These are phyloP conservation scores for Aegilops bicornis DNA, from an alignment of 176 grass and related monocot genomes.

Conservation along the genomic window DNA sequence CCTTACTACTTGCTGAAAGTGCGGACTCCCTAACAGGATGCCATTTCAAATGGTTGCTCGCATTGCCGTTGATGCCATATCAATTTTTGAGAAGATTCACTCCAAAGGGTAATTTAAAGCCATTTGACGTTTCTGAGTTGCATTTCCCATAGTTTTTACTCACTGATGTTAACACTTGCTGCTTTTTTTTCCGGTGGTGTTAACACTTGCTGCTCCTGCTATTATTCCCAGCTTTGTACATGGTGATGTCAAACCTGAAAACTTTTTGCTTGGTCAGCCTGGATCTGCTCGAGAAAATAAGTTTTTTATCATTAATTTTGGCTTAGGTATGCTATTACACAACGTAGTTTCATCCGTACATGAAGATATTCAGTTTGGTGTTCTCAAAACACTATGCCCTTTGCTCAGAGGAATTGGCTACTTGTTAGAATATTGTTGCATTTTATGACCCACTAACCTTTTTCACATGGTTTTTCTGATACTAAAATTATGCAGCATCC, in stretches of 20 bases:
- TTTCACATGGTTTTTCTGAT: conserved; percentile 3
- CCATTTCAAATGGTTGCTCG: not conserved
- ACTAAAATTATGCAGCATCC: conserved; percentile 59
- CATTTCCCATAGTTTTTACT: not conserved
- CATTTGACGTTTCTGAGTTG: not conserved
- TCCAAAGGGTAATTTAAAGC: not conserved
- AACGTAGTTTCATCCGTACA: not conserved
- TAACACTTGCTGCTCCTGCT: not conserved
- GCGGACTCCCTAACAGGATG: not conserved
- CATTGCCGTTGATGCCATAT: not conserved
- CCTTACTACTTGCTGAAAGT: conserved; percentile 4
- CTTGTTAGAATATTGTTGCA: not conserved
- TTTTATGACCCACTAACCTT: not conserved
- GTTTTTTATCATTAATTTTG: conserved; percentile 74
- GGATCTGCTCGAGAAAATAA: conserved; percentile 67
- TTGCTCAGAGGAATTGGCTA: not conserved
- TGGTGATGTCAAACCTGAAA: conserved; percentile 88
- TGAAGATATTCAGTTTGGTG: not conserved
- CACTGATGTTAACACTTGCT: not conserved
- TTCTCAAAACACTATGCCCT: conserved; percentile 3
- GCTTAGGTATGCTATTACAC: conserved; percentile 53
- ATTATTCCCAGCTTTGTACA: conserved; percentile 59
- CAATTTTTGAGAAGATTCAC: not conserved
- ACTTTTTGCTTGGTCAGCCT: conserved; percentile 81
- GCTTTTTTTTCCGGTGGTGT: no score